These are phyloP conservation scores for Populus tomentosa DNA, from an alignment of 441 rosid genomes.

Conservation along the genomic window DNA sequence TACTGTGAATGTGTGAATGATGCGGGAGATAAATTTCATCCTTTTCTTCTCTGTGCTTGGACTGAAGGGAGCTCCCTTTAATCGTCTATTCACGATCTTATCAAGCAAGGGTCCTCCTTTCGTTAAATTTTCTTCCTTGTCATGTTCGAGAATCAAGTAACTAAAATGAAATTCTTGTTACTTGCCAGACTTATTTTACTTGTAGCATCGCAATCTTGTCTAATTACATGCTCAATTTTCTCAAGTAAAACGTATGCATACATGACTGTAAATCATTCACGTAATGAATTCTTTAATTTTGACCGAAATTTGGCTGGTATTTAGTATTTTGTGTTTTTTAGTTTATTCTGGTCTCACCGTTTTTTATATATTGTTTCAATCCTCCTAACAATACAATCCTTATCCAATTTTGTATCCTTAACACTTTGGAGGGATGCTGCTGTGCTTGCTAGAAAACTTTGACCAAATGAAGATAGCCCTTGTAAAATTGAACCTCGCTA, in stretches of 20 bases:
- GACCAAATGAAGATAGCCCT: neutral
- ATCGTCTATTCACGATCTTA: neutral
- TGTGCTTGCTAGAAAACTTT: neutral
- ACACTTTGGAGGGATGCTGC: neutral
- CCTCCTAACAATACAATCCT: neutral
- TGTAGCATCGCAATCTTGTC: neutral
- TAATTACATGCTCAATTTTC: neutral
- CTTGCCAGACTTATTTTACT: neutral
- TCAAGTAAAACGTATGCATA: neutral
- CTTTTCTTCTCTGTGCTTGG: conserved; percentile 41
- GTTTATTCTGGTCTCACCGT: neutral
- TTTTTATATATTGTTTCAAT: neutral
- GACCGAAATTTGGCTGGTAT: neutral
- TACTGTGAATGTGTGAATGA: conserved; percentile 49
- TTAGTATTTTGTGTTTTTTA: neutral
- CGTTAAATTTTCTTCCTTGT: neutral
- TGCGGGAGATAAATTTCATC: conserved; percentile 45
- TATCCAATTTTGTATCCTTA: neutral
- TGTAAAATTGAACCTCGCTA: neutral
- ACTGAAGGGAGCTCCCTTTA: conserved; percentile 53
- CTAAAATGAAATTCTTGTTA: neutral
- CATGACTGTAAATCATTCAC: neutral
- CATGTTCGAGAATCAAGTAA: neutral
- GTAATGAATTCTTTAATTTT: too few relatives aligned
- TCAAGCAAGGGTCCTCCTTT: neutral